These are phyloP conservation scores for Xylaria sp. DNA, from an alignment of 2,329 filamentous ascomycete genomes.

Conservation along the genomic window DNA sequence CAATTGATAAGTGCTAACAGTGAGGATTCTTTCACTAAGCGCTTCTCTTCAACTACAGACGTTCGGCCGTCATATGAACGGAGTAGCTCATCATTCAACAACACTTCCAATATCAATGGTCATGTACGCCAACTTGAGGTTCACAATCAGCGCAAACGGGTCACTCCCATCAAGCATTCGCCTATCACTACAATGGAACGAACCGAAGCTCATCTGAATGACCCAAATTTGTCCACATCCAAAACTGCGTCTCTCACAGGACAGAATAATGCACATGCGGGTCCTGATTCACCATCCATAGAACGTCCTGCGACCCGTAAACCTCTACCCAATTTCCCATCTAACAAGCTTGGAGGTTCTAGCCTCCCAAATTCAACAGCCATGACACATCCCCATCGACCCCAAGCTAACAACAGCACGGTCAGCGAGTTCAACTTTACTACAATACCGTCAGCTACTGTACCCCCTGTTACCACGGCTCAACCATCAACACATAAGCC, in stretches of 20 bases:
- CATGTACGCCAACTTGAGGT: background rate
- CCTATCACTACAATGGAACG: background rate
- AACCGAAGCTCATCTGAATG: background rate
- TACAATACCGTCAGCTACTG: background rate
- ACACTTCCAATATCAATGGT: background rate
- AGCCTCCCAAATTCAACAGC: background rate
- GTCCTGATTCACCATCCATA: background rate
- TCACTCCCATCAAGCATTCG: background rate
- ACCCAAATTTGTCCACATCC: background rate
- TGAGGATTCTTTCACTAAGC: background rate
- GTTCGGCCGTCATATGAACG: background rate
- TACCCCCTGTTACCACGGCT: background rate
- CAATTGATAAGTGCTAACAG: background rate
- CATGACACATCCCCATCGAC: background rate
- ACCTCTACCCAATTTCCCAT: slow-evolving; percentile 32
- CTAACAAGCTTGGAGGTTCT: background rate
- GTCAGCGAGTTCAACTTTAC: background rate
- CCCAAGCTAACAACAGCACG: background rate
- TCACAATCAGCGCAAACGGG: background rate
- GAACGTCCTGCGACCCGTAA: slow-evolving; percentile 26
- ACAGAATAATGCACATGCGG: background rate
- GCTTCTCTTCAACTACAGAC: background rate
- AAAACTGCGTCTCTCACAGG: background rate
- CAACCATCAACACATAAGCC: slow-evolving; percentile 30
- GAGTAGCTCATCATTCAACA: background rate